These are phyloP conservation scores for Urochloa ruziziensis DNA, from an alignment of 176 grass and related monocot species.

Conservation along the genomic window DNA sequence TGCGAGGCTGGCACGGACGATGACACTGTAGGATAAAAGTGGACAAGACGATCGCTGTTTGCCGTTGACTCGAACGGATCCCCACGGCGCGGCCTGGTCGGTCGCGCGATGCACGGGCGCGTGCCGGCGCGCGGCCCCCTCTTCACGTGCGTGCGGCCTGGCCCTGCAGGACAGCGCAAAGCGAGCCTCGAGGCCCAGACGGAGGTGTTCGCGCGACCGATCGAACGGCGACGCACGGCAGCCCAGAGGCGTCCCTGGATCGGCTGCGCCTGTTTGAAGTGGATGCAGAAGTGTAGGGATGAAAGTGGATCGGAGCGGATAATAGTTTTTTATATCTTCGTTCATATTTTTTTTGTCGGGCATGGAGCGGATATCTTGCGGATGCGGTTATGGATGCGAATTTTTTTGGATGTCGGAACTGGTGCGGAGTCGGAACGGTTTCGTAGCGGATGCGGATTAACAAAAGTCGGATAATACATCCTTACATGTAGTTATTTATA, in stretches of 20 bases:
- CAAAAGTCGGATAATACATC: too few species aligned
- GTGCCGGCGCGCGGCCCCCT: background rate
- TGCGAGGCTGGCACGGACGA: background rate
- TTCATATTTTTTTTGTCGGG: too few species aligned
- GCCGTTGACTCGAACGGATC: slow-evolving; percentile 36
- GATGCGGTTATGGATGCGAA: too few species aligned
- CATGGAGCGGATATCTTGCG: too few species aligned
- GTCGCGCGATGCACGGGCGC: slow-evolving; percentile 38
- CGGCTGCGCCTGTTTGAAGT: background rate
- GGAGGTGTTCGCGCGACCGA: background rate
- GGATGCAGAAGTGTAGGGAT: background rate
- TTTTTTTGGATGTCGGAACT: too few species aligned
- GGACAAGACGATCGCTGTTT: slow-evolving; percentile 17
- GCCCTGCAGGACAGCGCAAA: background rate
- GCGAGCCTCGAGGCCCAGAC: background rate
- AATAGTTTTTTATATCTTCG: too few species aligned
- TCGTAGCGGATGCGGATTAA: too few species aligned
- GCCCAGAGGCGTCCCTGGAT: background rate
- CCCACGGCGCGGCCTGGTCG: slow-evolving; percentile 29
- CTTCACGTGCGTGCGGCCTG: slow-evolving; percentile 25
- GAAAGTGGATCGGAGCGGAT: too few species aligned
- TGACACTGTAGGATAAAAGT: too few species aligned
- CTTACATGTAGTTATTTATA: too few species aligned
- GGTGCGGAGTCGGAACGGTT: too few species aligned
- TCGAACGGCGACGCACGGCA: background rate